phyloP scores from a whole-genome alignment of 257 asterid genomes.

The Penstemon davidsonii region DNA sequence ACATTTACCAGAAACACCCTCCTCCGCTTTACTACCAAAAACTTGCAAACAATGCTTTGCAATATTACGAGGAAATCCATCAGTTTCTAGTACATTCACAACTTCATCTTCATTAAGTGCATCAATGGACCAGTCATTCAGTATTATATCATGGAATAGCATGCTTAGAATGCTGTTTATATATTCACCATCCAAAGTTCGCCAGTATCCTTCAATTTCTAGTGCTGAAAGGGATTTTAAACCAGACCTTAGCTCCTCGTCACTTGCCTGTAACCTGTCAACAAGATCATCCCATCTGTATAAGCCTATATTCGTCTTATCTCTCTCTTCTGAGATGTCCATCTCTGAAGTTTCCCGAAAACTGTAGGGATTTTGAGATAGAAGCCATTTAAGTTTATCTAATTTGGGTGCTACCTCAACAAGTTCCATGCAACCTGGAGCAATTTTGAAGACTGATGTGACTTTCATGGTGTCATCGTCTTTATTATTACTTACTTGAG shows the following conservation, averaged over 20 bases:
- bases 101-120: slow-evolving; percentile 71
- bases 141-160: slow-evolving; percentile 58
- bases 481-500: slow-evolving; percentile 32
- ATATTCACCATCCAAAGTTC: slow-evolving; percentile 67
- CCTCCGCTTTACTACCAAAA: slow-evolving; percentile 53
- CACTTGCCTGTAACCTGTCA: slow-evolving; percentile 77
- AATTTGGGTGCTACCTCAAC: slow-evolving; percentile 85
- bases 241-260: slow-evolving; percentile 63
- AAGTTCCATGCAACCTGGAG: slow-evolving; percentile 83
- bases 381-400: slow-evolving; percentile 78
- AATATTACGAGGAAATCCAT: slow-evolving; percentile 67
- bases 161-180: slow-evolving; percentile 57
- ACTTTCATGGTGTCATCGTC: slow-evolving; percentile 36
- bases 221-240: slow-evolving; percentile 63
- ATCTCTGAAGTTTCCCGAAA: slow-evolving; percentile 55
- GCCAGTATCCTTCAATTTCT: slow-evolving; percentile 86
- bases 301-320: slow-evolving; percentile 36
- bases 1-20: slow-evolving; percentile 32
- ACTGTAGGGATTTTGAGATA: slow-evolving; percentile 67
- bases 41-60: slow-evolving; percentile 69
- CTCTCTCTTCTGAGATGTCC: slow-evolving; percentile 47
- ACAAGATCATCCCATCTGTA: slow-evolving; percentile 84
- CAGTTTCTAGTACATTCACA: slow-evolving; percentile 53
- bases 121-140: slow-evolving; percentile 69
- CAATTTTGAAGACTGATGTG: slow-evolving; percentile 72